Percentiles rank a stretch among this genome's conserved stretches.
Conservation (phyloP, 345 rosid genomes). For the Eucalyptus rudis region DNA sequence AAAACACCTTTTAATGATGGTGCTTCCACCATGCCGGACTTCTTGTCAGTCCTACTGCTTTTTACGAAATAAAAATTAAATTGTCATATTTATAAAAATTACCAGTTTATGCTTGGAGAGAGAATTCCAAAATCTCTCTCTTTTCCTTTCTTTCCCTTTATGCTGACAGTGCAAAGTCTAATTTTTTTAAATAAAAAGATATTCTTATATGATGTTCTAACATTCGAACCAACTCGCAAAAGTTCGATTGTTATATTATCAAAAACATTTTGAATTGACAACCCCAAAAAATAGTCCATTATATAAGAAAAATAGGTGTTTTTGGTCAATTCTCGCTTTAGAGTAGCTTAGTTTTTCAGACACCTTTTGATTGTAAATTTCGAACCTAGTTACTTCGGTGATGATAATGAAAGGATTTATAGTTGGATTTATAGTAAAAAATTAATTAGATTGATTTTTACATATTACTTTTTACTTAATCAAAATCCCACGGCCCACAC, state of each 20-base stretch:
- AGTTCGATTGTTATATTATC: not conserved
- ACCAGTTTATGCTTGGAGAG: not conserved
- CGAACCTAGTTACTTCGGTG: not conserved
- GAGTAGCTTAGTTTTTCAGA: not conserved
- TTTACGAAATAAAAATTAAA: not conserved
- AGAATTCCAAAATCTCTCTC: not conserved
- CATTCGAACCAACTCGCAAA: not conserved
- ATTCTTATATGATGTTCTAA: not conserved
- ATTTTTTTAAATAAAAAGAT: not conserved
- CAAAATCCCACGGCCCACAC: fast-evolving
- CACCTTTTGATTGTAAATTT: not conserved
- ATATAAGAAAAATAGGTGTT: not conserved
- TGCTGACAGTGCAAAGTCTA: not conserved
- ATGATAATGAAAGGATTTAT: not conserved
- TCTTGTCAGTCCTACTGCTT: not conserved
- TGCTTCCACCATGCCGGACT: not conserved
- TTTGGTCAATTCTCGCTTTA: not conserved
- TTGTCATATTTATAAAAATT: not conserved
- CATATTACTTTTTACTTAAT: not conserved
- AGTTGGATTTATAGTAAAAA: not conserved
- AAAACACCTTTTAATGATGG: not conserved
- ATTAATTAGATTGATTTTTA: not conserved
- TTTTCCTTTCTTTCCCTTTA: not conserved
- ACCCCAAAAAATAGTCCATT: not conserved
- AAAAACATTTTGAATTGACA: not conserved